A percentile compares a stretch with the other conserved stretches of the same genome.
Conservation (phyloP, 2,329 filamentous ascomycete genomes). For the Colletotrichum sp. region DNA sequence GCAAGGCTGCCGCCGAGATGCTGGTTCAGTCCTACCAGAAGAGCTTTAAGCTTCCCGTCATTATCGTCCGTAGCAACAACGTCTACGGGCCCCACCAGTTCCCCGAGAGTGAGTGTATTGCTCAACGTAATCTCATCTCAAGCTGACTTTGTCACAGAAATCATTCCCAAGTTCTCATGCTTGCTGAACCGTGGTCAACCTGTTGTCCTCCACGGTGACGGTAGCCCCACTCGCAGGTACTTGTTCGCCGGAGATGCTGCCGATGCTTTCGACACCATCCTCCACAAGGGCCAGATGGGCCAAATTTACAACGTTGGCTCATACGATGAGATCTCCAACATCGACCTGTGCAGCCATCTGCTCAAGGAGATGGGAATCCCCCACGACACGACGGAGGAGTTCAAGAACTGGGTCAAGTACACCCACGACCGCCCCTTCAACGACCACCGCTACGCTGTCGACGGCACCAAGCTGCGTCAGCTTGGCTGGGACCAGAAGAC, state of each 20-base stretch:
- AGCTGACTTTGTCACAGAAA: conserved; percentile 58
- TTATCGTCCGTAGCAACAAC: conserved; percentile 84
- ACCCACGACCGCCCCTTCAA: conserved; percentile 82
- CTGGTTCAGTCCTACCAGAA: conserved; percentile 86
- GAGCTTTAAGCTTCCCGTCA: conserved; percentile 80
- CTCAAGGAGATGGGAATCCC: conserved; percentile 66
- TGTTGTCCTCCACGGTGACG: conserved; percentile 78
- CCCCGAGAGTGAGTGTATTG: conserved; percentile 71
- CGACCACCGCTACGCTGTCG: conserved; percentile 75
- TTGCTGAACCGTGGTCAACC: conserved; percentile 70
- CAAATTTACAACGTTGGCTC: conserved; percentile 86
- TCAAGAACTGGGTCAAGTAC: conserved; percentile 72
- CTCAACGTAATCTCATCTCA: not conserved
- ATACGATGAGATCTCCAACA: conserved; percentile 77
- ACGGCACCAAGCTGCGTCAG: conserved; percentile 69
- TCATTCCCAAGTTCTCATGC: conserved; percentile 83
- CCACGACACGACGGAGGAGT: conserved; percentile 53
- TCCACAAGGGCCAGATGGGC: conserved; percentile 76
- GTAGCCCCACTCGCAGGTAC: conserved; percentile 76
- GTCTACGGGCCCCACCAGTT: conserved; percentile 87
- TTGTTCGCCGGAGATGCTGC: conserved; percentile 81
- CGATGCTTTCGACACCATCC: conserved; percentile 83
- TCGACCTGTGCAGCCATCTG: conserved; percentile 70
- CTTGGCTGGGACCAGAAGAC: conserved; percentile 76
- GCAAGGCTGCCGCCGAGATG: conserved; percentile 85